Percentiles rank a stretch among this genome's conserved stretches.
These are phyloP conservation scores for Cryphonectria nitschkei DNA, from an alignment of 2,329 filamentous ascomycete species.

Conservation along the genomic window DNA sequence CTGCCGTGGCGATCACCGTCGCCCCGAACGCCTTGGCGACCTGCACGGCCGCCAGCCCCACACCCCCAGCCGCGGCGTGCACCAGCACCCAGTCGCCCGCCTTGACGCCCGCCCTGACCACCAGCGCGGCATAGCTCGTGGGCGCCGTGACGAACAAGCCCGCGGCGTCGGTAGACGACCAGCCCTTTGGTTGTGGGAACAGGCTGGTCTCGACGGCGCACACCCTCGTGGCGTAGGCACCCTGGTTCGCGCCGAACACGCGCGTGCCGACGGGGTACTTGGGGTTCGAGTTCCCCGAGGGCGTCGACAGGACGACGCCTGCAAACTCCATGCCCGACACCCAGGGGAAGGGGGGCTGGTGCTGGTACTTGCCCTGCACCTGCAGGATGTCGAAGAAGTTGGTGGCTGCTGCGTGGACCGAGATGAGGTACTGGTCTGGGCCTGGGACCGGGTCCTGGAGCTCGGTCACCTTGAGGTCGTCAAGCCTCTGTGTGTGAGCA, in stretches of 20 bases:
- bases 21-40: slow-evolving; percentile 90
- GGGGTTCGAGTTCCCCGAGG: slow-evolving; percentile 50
- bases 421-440: slow-evolving; percentile 79
- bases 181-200: slow-evolving; percentile 75
- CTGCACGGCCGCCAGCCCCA: slow-evolving; percentile 89
- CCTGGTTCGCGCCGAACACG: slow-evolving; percentile 86
- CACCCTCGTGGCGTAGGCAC: slow-evolving; percentile 81
- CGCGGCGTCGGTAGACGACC: slow-evolving; percentile 83
- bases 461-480: slow-evolving; percentile 74
- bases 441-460: slow-evolving; percentile 76
- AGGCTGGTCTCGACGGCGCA: slow-evolving; percentile 68
- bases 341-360: slow-evolving; percentile 89
- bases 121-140: slow-evolving; percentile 83
- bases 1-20: slow-evolving; percentile 90
- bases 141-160: slow-evolving; percentile 91
- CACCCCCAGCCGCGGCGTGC: slow-evolving; percentile 90
- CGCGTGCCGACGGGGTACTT: slow-evolving; percentile 77
- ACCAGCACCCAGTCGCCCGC: slow-evolving; percentile 85
- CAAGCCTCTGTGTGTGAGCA: slow-evolving; percentile 61
- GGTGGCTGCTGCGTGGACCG: slow-evolving; percentile 82
- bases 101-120: slow-evolving; percentile 76
- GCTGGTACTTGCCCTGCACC: slow-evolving; percentile 93
- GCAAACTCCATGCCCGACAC: slow-evolving; percentile 85
- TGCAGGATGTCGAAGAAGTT: slow-evolving; percentile 99
- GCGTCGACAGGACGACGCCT: slow-evolving; percentile 72